Base-by-base conservation (phyloP, 2,329 filamentous ascomycete genomes). In the Neonectria hederae region DNA sequence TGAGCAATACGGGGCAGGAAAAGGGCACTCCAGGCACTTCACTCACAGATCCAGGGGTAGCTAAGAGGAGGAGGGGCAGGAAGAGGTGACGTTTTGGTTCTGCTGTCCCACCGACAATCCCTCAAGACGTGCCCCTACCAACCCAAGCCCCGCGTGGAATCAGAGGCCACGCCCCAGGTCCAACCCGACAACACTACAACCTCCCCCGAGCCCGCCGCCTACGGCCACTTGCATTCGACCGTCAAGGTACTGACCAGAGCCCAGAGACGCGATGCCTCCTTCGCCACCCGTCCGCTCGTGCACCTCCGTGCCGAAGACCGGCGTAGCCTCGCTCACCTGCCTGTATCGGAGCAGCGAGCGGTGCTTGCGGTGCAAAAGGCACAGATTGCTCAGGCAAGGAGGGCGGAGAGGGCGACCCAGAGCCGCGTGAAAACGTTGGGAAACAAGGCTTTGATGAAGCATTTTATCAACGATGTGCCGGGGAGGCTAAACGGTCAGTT, bases 1-100 rank as follows among this genome's bases (percentile, higher is more conserved):
- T 30, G 17, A 30, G 35, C 48, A 17, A 53, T 28, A 32, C 21
- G 13, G 35, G 19, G 17, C 32, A 45, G 56, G 30, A 53, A 38
- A 32, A 17, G 17, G 30, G 43, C 17, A 59, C 55, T 35, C 55
- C 24, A 26, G 32, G 28, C 30, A 51, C 55, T 21, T 59, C 26
- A 32, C 51, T 59, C 5, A 59, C 43, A 59, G 55, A 40, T 54
- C 51, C 17, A 40, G 32, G 32, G 21, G 21, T 4, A 14, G 30
- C 51, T 19, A 54, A 54, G 51, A 54, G 32, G 32, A 54, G 51
- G 51, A 40, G 42, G 32, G 51, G 51, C 19, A 38, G 21, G 51
- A 24, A 24, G 30, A 4, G 42, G 32, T n/a, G n/a, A n/a, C n/a
- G n/a, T n/a, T n/a, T n/a, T n/a, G n/a, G n/a, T n/a, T n/a, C 11